Percentiles rank a stretch among this genome's conserved stretches.
Conservation (phyloP, 1,139 yeast genomes). For the Hanseniaspora uvarum region DNA sequence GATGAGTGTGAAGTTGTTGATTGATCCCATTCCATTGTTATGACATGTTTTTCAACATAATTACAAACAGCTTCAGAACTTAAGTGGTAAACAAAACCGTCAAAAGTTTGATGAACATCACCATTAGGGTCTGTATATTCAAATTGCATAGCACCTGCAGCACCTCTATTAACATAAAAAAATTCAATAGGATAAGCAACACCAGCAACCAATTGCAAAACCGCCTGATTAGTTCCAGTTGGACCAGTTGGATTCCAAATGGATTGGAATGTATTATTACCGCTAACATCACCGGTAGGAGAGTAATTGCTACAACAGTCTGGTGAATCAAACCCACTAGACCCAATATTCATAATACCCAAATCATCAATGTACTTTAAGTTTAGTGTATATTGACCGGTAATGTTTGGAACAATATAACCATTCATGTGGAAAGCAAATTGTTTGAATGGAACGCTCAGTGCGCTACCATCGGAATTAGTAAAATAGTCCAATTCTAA, state of each 20-base stretch:
- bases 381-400: conserved; percentile 18
- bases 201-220: background rate
- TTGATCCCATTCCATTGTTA: background rate
- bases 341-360: conserved; percentile 28
- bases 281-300: background rate
- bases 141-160: conserved; percentile 19
- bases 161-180: conserved; percentile 20
- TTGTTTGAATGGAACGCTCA: conserved; percentile 15
- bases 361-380: conserved; percentile 19
- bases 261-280: background rate
- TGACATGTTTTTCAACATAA: background rate
- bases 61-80: background rate
- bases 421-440: conserved; percentile 20
- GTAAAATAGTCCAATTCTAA: background rate
- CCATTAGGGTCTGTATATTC: conserved; percentile 20
- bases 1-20: background rate
- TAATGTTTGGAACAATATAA: conserved; percentile 18
- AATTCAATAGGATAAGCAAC: conserved; percentile 22
- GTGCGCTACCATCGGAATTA: background rate
- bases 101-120: conserved; percentile 11
- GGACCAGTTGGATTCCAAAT: background rate
- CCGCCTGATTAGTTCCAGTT: background rate
- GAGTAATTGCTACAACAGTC: conserved; percentile 17
- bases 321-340: conserved; percentile 42
- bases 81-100: background rate